Conservation (phyloP, 306 rosid species). For the Inga laurina region DNA sequence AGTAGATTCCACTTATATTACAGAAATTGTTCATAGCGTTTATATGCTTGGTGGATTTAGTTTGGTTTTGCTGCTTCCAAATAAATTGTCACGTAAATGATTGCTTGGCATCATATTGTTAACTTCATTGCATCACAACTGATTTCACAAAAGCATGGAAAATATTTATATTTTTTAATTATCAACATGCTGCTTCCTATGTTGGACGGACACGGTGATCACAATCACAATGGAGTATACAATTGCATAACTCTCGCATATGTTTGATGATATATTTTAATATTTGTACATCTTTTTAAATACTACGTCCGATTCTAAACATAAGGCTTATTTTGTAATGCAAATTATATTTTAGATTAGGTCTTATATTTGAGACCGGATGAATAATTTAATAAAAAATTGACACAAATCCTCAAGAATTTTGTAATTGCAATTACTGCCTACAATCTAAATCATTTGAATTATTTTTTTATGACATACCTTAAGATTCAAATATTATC, state of each 20-base stretch:
- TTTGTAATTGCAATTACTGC: not conserved
- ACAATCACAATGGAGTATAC: not conserved
- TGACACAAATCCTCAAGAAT: not conserved
- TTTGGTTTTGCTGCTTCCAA: no score
- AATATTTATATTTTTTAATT: no score
- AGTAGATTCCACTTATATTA: no score
- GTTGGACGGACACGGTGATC: not conserved
- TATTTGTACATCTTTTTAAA: not conserved
- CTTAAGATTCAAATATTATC: not conserved
- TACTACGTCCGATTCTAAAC: no score
- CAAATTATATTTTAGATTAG: no score
- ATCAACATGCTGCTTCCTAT: not conserved
- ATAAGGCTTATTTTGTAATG: no score
- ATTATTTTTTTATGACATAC: not conserved
- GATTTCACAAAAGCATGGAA: not conserved
- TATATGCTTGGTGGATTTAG: no score
- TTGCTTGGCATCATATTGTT: no score
- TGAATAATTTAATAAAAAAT: no score
- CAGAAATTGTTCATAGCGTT: not conserved
- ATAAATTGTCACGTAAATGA: no score
- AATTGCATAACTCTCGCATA: not conserved
- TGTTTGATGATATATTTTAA: not conserved
- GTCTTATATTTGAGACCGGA: no score
- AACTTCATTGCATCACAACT: not conserved
- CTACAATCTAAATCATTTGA: no score